These are phyloP conservation scores for Aspergillus bridgeri DNA, from an alignment of 495 filamentous ascomycete genomes.

Conservation along the genomic window DNA sequence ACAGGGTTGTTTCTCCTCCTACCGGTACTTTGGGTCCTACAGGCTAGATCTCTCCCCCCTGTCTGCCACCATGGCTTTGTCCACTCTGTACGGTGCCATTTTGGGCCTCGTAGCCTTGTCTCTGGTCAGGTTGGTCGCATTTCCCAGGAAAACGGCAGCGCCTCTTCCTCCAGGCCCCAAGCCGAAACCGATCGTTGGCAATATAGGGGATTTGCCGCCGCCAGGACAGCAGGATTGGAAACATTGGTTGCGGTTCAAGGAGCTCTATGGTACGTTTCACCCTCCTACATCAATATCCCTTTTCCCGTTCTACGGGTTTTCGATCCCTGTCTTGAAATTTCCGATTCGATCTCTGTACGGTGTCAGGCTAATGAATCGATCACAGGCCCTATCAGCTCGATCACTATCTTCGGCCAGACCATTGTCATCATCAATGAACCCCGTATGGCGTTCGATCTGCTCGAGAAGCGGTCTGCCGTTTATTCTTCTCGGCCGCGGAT, in stretches of 20 bases:
- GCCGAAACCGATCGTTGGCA: constrained; percentile 41
- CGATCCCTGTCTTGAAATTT: neutral
- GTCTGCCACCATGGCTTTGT: neutral
- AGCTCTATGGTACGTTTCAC: constrained; percentile 35
- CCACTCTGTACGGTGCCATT: neutral
- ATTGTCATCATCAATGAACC: constrained; percentile 49
- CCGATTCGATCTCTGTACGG: neutral
- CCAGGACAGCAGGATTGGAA: constrained; percentile 35
- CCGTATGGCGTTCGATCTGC: constrained; percentile 37
- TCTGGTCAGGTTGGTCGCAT: neutral
- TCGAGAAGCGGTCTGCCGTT: constrained; percentile 44
- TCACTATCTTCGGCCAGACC: constrained; percentile 45
- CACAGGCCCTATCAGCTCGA: constrained; percentile 49
- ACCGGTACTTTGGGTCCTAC: neutral
- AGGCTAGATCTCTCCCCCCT: neutral
- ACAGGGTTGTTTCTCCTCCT: neutral
- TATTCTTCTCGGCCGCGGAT: constrained; percentile 41
- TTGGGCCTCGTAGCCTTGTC: constrained; percentile 3
- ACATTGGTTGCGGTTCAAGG: constrained; percentile 47
- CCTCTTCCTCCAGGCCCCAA: constrained; percentile 45
- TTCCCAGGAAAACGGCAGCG: neutral
- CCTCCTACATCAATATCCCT: neutral
- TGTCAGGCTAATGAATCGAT: neutral
- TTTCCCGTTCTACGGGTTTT: neutral
- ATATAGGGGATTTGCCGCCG: constrained; percentile 42